phyloP scores from a whole-genome alignment of 2,329 filamentous ascomycete genomes.

The Mollisia scopiformis region DNA sequence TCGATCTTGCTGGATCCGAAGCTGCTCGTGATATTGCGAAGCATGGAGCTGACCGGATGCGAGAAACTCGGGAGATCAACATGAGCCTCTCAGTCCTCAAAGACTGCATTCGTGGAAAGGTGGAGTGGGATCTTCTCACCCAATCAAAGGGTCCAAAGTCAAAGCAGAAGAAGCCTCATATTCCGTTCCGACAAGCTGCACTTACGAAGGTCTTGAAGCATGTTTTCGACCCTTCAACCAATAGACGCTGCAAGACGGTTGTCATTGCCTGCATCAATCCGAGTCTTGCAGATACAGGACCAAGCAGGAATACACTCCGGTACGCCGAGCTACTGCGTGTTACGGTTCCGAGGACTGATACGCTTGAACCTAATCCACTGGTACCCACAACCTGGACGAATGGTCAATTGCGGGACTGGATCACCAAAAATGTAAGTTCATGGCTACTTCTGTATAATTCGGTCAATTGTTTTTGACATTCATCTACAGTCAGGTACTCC shows the following conservation, averaged over 20 bases:
- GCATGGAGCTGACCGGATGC: constrained; percentile 82
- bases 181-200: constrained; percentile 88
- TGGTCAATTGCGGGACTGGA: constrained; percentile 43
- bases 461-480: neutral
- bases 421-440: constrained; percentile 42
- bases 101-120: constrained; percentile 53
- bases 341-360: constrained; percentile 36
- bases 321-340: constrained; percentile 73
- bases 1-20: constrained; percentile 54
- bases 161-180: constrained; percentile 59
- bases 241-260: constrained; percentile 88
- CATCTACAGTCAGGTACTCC: constrained; percentile 43
- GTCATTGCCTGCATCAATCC: constrained; percentile 98
- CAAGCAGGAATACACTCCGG: constrained; percentile 79
- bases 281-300: constrained; percentile 89
- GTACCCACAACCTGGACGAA: constrained; percentile 45
- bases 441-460: neutral
- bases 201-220: constrained; percentile 87
- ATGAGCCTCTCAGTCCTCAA: constrained; percentile 81
- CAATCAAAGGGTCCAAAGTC: constrained; percentile 35
- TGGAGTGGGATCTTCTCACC: constrained; percentile 59
- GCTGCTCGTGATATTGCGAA: constrained; percentile 84
- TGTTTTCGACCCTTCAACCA: constrained; percentile 68
- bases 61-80: constrained; percentile 96
- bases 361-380: constrained; percentile 29